These are phyloP conservation scores for Cylindrodendrum hubeiense DNA, from an alignment of 2,329 filamentous ascomycete species.

Conservation along the genomic window DNA sequence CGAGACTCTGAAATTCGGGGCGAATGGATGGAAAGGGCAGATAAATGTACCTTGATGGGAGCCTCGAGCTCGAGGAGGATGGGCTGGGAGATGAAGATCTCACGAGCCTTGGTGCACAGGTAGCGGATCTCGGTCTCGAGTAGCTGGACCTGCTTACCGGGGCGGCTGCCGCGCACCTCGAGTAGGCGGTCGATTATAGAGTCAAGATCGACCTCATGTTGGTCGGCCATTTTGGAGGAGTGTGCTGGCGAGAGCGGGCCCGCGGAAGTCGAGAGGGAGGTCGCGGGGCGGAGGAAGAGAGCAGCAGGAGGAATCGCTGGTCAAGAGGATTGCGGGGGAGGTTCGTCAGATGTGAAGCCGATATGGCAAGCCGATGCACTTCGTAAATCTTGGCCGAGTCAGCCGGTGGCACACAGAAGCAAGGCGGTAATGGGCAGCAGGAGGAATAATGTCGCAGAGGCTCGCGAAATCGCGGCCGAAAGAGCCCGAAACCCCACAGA, in stretches of 20 bases:
- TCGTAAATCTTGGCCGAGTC: constrained; percentile 45
- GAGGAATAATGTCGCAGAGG: constrained; percentile 23
- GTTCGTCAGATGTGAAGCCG: constrained; percentile 42
- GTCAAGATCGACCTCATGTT: constrained; percentile 95
- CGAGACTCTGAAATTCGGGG: constrained; percentile 7
- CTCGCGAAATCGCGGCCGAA: constrained; percentile 31
- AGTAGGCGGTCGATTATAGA: constrained; percentile 99
- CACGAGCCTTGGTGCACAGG: constrained; percentile 97
- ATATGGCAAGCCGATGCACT: constrained; percentile 50
- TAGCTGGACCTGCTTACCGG: constrained; percentile 98
- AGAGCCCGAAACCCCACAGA: constrained; percentile 20
- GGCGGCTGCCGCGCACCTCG: constrained; percentile 96
- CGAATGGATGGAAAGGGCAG: constrained; percentile 7
- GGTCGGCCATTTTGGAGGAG: constrained; percentile 68
- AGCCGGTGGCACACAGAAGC: constrained; percentile 35
- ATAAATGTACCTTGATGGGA: constrained; percentile 88
- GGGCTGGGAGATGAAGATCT: constrained; percentile 99
- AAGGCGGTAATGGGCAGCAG: constrained; percentile 12
- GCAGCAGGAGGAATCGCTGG: constrained; percentile 45
- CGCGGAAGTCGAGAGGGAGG: constrained; percentile 48
- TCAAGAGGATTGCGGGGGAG: constrained; percentile 45
- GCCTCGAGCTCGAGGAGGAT: constrained; percentile 98
- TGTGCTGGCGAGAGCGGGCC: constrained; percentile 55
- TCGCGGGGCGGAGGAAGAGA: constrained; percentile 41
- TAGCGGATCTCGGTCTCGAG: constrained; percentile 96